phyloP scores from a whole-genome alignment of 2,329 filamentous ascomycete species.

The Endocalyx cinctus region DNA sequence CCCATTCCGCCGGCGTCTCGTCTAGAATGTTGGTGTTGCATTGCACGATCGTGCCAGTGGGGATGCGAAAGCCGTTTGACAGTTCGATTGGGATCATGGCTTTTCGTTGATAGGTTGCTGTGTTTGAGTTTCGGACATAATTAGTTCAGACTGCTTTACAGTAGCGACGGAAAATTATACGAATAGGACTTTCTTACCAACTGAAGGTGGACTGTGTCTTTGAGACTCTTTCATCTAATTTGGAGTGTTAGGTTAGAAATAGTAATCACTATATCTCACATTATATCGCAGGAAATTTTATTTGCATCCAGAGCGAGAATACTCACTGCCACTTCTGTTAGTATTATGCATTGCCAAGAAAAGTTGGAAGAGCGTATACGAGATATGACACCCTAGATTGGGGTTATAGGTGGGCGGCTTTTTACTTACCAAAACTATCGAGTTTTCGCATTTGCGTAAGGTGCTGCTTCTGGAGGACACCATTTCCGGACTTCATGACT shows the following conservation, averaged over 20 bases:
- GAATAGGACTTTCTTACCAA: constrained; percentile 17
- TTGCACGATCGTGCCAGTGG: constrained; percentile 22
- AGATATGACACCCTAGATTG: too few species aligned
- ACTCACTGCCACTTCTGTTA: too few species aligned
- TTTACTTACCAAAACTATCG: constrained; percentile 35
- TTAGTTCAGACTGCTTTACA: neutral
- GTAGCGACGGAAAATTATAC: neutral
- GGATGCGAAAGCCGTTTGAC: constrained; percentile 28
- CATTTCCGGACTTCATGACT: constrained; percentile 18
- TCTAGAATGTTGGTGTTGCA: constrained; percentile 23
- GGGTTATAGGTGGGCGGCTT: too few species aligned
- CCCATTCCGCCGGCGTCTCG: constrained; percentile 20
- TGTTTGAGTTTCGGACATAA: too few species aligned
- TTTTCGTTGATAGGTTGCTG: constrained; percentile 24
- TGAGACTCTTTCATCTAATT: constrained; percentile 35
- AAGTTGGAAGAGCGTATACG: too few species aligned
- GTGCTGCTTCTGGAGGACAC: constrained; percentile 21
- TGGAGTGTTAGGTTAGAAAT: too few species aligned
- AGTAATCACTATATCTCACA: too few species aligned
- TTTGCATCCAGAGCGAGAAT: too few species aligned
- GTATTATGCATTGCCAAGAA: too few species aligned
- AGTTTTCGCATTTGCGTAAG: constrained; percentile 28
- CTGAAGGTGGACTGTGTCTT: constrained; percentile 23
- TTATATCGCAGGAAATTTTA: too few species aligned
- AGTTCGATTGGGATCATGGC: constrained; percentile 24